Evolutionary conservation across 2,329 filamentous ascomycete species (phyloP), one percentile per base, ranked within the genome.

Genomic region (Colletotrichum orbiculare): DNA sequence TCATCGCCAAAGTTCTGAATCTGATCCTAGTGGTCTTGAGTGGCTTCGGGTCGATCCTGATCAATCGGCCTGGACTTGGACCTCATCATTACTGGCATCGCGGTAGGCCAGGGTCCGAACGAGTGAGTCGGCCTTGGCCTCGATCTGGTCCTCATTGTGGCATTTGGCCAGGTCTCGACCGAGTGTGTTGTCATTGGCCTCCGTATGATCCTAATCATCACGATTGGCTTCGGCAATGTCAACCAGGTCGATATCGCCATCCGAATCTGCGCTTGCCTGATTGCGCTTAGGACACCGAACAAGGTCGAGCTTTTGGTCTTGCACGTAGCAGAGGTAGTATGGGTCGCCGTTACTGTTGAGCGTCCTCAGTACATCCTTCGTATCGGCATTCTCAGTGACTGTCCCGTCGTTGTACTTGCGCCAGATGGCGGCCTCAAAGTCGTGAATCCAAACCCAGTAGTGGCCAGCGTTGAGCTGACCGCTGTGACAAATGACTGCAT

Each of bases 371-470:
- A 97, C 92, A 54, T 90, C 86, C 13, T 83, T 82, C 8, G 86
- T 82, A 71, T 92, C 85, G 34, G 88, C 85, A 64, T 85, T 82
- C 68, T 92, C 88, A 3, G 87, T 89, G 33, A 99, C 94, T 13
- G 85, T 85, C 58, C 91, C 90, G 73, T 99, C 96, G 74, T 99
- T 99, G 82, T 97, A 99, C 73, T 92, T 93, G 62, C 94, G 90
- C 94, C 96, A 99, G 17, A 94, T 82, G 50, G 88, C 86, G 7
- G 54, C 52, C 69, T 90, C 86, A 76, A 97, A 97, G 79, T 98
- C 96, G 73, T 89, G 92, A 68, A 99, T 96, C 85, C 94, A 97
- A 48, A 97, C 93, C 90, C 93, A 97, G 79, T 98, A 99, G 77
- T 99, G 96, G 0, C 96, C 96, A 49, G 90, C 90, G 48, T 83